phyloP scores from a whole-genome alignment of 768 basidiomycete genomes.

The Lyophyllum decastes region DNA sequence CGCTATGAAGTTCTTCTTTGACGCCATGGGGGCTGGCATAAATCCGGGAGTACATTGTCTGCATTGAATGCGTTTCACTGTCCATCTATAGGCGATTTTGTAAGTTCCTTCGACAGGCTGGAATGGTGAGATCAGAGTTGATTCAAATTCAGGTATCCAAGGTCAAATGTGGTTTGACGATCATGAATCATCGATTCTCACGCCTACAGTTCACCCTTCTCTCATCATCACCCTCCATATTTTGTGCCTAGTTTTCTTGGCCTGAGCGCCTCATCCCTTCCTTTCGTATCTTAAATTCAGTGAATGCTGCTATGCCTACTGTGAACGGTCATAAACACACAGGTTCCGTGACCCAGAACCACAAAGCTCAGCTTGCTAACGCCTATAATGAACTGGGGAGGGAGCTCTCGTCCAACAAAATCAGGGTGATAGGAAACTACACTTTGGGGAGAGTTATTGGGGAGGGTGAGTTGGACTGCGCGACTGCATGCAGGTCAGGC shows the following conservation, averaged over 20 bases:
- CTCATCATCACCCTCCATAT: slow-evolving; percentile 2
- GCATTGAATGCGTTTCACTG: too few species aligned
- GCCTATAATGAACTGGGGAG: slow-evolving; percentile 98
- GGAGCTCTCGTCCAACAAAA: slow-evolving; percentile 88
- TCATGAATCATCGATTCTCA: slow-evolving; percentile 9
- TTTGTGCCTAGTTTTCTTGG: slow-evolving; percentile 19
- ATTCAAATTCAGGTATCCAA: background rate
- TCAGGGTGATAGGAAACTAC: slow-evolving; percentile 93
- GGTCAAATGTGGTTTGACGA: background rate
- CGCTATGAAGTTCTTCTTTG: too few species aligned
- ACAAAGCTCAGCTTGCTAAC: slow-evolving; percentile 87
- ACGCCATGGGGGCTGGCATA: too few species aligned
- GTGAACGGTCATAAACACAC: slow-evolving; percentile 61
- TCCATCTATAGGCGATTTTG: too few species aligned
- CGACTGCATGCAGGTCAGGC: slow-evolving; percentile 8
- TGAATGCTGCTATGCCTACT: slow-evolving; percentile 49
- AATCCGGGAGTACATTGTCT: too few species aligned
- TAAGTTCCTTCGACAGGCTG: too few species aligned
- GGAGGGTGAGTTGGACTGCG: slow-evolving; percentile 65
- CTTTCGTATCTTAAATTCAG: slow-evolving; percentile 32
- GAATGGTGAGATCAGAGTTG: background rate
- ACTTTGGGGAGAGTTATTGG: slow-evolving; percentile 93
- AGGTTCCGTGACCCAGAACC: slow-evolving; percentile 67
- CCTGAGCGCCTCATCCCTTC: slow-evolving; percentile 36
- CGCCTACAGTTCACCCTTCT: slow-evolving; percentile 10